phyloP scores from a whole-genome alignment of 176 grass and related monocot species.

The Canna indica region DNA sequence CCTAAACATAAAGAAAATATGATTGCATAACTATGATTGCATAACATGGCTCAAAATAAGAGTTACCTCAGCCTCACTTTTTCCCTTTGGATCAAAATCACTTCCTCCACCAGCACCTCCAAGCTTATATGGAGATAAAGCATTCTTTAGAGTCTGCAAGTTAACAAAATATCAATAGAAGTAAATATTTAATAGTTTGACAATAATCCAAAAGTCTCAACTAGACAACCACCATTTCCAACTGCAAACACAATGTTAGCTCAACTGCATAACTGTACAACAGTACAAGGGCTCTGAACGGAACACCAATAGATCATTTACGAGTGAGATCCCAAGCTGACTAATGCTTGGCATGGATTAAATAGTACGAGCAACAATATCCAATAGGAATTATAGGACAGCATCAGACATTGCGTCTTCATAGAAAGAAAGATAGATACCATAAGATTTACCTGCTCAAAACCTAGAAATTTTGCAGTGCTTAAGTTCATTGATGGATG shows the following conservation, averaged over 20 bases:
- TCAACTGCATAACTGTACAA: not conserved
- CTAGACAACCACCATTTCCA: not conserved
- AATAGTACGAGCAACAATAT: not conserved
- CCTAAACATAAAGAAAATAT: not conserved
- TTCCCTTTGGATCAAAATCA: constrained; percentile 99
- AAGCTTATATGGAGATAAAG: constrained; percentile 89
- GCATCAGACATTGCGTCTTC: not conserved
- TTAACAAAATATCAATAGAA: constrained; percentile 18
- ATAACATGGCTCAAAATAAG: constrained; percentile 15
- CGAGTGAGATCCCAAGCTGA: not conserved
- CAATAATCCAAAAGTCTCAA: not conserved
- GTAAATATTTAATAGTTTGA: not conserved
- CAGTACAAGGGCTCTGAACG: not conserved
- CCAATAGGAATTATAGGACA: not conserved
- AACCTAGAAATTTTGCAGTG: constrained; percentile 91
- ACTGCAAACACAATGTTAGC: not conserved
- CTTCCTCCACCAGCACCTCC: constrained; percentile 95
- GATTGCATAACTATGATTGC: not conserved
- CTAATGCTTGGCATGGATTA: not conserved
- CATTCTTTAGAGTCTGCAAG: constrained; percentile 83
- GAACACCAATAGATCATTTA: not conserved
- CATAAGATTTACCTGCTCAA: constrained; percentile 68
- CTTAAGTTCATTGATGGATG: constrained; percentile 98
- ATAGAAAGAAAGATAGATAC: not conserved
- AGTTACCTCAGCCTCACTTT: constrained; percentile 83